Percentiles rank a stretch among this genome's conserved stretches.
Conservation (phyloP, 257 asterid species). For the Gentiana macrophylla region DNA sequence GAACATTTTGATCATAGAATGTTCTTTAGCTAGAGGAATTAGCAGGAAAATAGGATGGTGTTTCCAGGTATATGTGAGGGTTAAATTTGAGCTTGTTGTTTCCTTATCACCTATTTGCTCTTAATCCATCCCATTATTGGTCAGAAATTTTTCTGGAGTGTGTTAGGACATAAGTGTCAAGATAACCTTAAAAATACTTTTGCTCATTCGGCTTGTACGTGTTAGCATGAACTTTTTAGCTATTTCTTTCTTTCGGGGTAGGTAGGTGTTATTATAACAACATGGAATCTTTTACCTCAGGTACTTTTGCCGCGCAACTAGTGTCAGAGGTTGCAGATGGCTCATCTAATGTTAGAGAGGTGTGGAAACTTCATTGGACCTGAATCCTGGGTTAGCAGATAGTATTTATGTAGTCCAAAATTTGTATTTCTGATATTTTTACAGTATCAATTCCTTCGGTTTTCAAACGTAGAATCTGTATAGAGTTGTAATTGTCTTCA, state of each 20-base stretch:
- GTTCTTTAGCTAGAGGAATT: no score
- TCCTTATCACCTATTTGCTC: background rate
- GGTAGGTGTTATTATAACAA: no score
- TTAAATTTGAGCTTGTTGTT: background rate
- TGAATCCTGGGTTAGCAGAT: conserved; percentile 13
- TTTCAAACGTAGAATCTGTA: no score
- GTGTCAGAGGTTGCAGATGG: conserved; percentile 87
- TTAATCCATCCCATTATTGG: background rate
- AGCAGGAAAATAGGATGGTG: no score
- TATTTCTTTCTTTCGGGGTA: no score
- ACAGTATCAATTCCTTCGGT: no score
- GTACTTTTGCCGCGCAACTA: conserved; percentile 43
- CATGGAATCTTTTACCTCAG: conserved; percentile 18
- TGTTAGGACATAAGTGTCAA: no score
- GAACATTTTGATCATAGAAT: no score
- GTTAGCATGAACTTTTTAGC: background rate
- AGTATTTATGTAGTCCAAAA: background rate
- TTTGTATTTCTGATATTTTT: no score
- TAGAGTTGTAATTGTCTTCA: no score
- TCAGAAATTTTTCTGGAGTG: no score
- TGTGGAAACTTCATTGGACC: conserved; percentile 67
- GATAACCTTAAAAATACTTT: background rate
- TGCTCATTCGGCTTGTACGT: background rate
- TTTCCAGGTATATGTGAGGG: background rate
- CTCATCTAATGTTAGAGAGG: conserved; percentile 87